Conservation (phyloP, 345 rosid species). For the Durio zibethinus region DNA sequence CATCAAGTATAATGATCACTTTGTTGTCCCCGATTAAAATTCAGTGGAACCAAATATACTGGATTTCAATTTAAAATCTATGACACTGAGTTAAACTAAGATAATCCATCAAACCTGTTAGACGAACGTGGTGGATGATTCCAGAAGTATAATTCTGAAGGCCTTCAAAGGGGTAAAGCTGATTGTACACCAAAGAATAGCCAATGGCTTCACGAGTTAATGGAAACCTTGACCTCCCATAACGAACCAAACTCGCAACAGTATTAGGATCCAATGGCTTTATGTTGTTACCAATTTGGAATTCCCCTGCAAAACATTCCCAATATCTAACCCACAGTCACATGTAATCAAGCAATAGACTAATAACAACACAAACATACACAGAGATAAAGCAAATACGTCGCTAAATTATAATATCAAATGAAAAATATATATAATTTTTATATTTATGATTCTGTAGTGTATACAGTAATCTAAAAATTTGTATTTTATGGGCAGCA, state of each 20-base stretch:
- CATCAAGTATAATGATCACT: background rate
- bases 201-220: constrained; percentile 43
- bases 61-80: background rate
- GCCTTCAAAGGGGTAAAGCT: constrained; percentile 55
- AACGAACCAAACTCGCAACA: constrained; percentile 64
- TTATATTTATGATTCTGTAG: background rate
- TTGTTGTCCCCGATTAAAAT: background rate
- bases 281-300: constrained; percentile 43
- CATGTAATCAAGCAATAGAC: background rate
- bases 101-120: constrained; percentile 33
- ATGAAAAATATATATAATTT: too few species aligned
- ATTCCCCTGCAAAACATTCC: constrained; percentile 46
- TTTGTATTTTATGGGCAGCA: background rate
- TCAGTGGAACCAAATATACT: background rate
- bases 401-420: background rate
- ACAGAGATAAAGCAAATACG: background rate
- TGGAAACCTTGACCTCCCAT: constrained; percentile 29
- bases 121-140: constrained; percentile 80
- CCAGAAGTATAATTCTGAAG: constrained; percentile 80
- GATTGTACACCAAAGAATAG: constrained; percentile 61
- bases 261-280: constrained; percentile 42
- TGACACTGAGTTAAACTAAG: background rate
- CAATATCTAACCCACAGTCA: background rate
- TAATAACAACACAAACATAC: background rate
- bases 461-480: background rate